Base-by-base conservation (phyloP, 495 filamentous ascomycete genomes). In the Penicillium bovifimosum region DNA sequence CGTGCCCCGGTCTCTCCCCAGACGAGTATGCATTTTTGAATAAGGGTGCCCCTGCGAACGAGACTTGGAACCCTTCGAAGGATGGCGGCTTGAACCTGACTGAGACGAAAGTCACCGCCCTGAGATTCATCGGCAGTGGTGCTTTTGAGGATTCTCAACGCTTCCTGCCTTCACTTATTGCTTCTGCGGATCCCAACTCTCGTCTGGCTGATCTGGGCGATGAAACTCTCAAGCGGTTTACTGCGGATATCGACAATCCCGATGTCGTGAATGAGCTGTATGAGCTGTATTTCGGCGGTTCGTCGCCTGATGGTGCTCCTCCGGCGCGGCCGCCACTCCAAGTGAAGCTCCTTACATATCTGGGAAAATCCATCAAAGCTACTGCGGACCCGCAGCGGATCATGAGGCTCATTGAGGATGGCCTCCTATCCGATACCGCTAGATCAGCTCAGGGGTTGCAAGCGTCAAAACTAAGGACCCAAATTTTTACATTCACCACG, bases 401-500 rank as follows among this genome's bases (percentile, higher is more conserved):
- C 20, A 72, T 86, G 48, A 76, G 72, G 28, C 78, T 91, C 13
- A 85, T 96, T 33, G 82, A 86, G 54, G 77, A 82, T 67, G 72
- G 86, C 64, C 66, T 87, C 69, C 61, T 76, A 51, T 70, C 72
- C 24, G 69, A 70, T 18, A 50, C 60, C 60, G 80, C 69, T 49
- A 71, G 73, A 32, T 70, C 76, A 47, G 65, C 77, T 20, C 72
- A 79, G 45, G 85, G 86, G 1, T 68, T 88, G n/a, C 86, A 90
- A 63, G 80, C 79, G 6, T 77, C 80, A 9, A 88, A 88, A 60
- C 71, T 96, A 11, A 80, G 88, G 50, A 83, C 84, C 41, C 88
- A 91, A 24, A 80, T 95, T n/a, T 91, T 97, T 61, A 83, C 83
- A 38, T 95, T 90, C 60, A 85, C 91, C 27, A 90, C 88, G 39